Evolutionary conservation across 129 eudicot genomes (phyloP).

Genomic region (Deinandra increscens): DNA sequence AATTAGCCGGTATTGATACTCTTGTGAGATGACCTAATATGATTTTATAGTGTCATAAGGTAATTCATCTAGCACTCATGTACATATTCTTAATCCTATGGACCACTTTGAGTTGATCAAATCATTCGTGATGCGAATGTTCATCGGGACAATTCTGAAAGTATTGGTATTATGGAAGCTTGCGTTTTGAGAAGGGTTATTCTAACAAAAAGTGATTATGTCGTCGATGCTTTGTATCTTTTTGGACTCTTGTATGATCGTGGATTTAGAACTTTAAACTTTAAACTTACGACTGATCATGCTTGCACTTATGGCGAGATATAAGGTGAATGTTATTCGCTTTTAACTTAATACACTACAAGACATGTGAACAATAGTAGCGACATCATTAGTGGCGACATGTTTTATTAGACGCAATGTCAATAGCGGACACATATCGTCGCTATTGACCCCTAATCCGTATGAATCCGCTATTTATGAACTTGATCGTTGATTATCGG

Average conservation of each 20-base stretch:
- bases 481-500: too few relatives aligned
- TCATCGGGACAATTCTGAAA: slow-evolving; percentile 15
- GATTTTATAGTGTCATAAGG: slow-evolving; percentile 24
- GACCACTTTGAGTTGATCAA: slow-evolving; percentile 40
- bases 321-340: not conserved
- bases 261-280: slow-evolving; percentile 16
- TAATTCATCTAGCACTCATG: slow-evolving; percentile 22
- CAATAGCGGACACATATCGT: too few relatives aligned
- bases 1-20: slow-evolving; percentile 22
- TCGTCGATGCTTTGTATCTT: slow-evolving; percentile 31
- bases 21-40: slow-evolving; percentile 30
- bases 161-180: slow-evolving; percentile 33
- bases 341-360: not conserved
- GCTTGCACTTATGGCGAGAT: not conserved
- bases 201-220: slow-evolving; percentile 34
- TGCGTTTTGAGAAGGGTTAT: slow-evolving; percentile 34
- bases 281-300: slow-evolving; percentile 20
- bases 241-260: slow-evolving; percentile 17
- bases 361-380: too few relatives aligned
- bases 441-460: too few relatives aligned
- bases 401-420: too few relatives aligned
- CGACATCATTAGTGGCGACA: too few relatives aligned
- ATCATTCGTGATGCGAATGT: slow-evolving; percentile 28
- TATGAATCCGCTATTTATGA: too few relatives aligned
- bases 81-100: slow-evolving; percentile 40